phyloP scores from a whole-genome alignment of 352 stramenopile genomes.

The Thraustochytrium striatum region DNA sequence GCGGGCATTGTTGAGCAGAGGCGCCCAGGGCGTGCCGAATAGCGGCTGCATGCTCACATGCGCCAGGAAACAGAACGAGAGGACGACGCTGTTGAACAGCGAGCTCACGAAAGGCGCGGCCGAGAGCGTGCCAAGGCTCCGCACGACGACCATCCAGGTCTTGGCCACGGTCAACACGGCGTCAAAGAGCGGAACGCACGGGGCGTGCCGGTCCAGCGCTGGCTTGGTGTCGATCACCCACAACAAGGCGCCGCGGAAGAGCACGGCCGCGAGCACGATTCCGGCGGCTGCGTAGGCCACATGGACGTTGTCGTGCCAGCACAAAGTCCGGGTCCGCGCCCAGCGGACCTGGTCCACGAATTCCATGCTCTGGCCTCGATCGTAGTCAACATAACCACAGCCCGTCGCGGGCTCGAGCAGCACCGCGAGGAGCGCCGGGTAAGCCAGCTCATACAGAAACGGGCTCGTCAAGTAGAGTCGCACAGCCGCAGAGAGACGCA shows the following conservation, averaged over 20 bases:
- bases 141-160: neutral
- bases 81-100: neutral
- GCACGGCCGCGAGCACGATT: neutral
- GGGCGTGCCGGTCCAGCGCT: neutral
- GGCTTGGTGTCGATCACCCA: neutral
- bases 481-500: neutral
- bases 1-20: neutral
- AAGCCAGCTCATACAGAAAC: neutral
- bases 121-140: neutral
- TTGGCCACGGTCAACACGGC: neutral
- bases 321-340: neutral
- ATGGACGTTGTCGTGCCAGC: neutral
- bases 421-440: neutral
- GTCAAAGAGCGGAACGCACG: neutral
- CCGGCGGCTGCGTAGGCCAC: neutral
- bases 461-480: neutral
- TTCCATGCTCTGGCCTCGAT: neutral
- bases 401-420: neutral
- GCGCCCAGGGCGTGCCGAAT: constrained; percentile 5
- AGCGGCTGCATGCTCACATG: constrained; percentile 2
- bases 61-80: neutral
- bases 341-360: constrained; percentile 12
- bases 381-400: neutral
- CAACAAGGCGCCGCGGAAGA: neutral
- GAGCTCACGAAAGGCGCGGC: neutral